A percentile compares a stretch with the other conserved stretches of the same genome.
phyloP scores from a whole-genome alignment of 192 early-diverging fungal species.

The Backusella liffmaniae region DNA sequence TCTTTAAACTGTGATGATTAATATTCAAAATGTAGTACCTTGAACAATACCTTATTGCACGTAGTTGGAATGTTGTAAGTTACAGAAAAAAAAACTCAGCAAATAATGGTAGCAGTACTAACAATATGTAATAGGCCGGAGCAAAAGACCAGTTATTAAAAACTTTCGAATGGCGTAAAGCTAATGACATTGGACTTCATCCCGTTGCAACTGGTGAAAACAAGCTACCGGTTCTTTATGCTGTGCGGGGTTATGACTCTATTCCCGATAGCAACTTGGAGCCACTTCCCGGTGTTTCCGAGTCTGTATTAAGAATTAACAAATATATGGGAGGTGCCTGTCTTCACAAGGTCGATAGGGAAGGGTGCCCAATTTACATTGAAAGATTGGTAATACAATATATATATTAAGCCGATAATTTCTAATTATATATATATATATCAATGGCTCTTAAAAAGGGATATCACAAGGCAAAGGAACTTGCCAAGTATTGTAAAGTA shows the following conservation, averaged over 20 bases:
- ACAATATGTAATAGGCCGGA: conserved; percentile 44
- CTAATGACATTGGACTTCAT: conserved; percentile 55
- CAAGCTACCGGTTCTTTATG: conserved; percentile 59
- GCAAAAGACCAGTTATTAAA: conserved; percentile 58
- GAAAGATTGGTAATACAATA: conserved; percentile 71
- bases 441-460: conserved; percentile 36
- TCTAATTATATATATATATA: background rate
- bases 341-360: conserved; percentile 88
- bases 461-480: conserved; percentile 61
- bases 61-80: conserved; percentile 25
- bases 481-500: conserved; percentile 58
- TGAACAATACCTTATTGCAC: conserved; percentile 17
- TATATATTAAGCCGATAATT: background rate
- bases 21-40: conserved; percentile 5
- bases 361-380: conserved; percentile 88
- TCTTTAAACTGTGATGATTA: background rate
- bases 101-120: background rate
- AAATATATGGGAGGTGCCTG: conserved; percentile 68
- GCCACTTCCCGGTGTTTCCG: conserved; percentile 53
- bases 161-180: conserved; percentile 61
- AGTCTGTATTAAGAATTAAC: conserved; percentile 61
- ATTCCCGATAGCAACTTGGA: conserved; percentile 67
- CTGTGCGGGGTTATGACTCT: conserved; percentile 61
- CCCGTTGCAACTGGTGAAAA: conserved; percentile 58
- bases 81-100: background rate